Evolutionary conservation across 768 basidiomycete species (phyloP).

Genomic region (Pulveroboletus sp.): DNA sequence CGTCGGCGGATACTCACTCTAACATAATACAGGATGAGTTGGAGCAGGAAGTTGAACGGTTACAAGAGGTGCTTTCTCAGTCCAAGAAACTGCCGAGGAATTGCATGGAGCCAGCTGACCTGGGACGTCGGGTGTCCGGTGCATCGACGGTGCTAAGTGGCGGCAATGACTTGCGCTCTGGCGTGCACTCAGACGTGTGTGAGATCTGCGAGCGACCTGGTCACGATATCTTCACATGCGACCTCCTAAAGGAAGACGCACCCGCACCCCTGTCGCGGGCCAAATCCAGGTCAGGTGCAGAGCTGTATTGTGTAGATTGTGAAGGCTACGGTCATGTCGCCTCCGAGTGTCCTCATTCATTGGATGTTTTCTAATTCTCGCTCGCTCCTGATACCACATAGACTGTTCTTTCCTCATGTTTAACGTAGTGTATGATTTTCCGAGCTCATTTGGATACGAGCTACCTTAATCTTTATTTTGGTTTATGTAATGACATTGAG

Average conservation of each 20-base stretch:
- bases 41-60: conserved; percentile 74
- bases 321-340: conserved; percentile 75
- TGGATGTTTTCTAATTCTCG: conserved; percentile 73
- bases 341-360: conserved; percentile 75
- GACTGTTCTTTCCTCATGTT: background rate
- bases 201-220: conserved; percentile 84
- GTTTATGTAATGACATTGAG: conserved; percentile 14
- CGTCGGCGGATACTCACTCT: conserved; percentile 9
- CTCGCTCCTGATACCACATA: conserved; percentile 1
- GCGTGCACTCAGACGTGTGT: conserved; percentile 49
- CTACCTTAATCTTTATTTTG: background rate
- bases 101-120: conserved; percentile 35
- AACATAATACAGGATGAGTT: conserved; percentile 62
- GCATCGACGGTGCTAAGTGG: conserved; percentile 23
- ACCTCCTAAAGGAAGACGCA: conserved; percentile 58
- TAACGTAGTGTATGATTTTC: conserved; percentile 6
- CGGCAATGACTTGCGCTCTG: conserved; percentile 19
- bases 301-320: conserved; percentile 76
- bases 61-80: conserved; percentile 65
- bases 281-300: conserved; percentile 22
- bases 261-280: conserved; percentile 22
- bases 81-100: conserved; percentile 54
- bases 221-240: conserved; percentile 84
- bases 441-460: conserved; percentile 16
- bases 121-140: conserved; percentile 20